Evolutionary conservation across 2,329 filamentous ascomycete species (phyloP), one percentile per base, ranked within the genome.

Genomic region (Ophiostoma australiae): DNA sequence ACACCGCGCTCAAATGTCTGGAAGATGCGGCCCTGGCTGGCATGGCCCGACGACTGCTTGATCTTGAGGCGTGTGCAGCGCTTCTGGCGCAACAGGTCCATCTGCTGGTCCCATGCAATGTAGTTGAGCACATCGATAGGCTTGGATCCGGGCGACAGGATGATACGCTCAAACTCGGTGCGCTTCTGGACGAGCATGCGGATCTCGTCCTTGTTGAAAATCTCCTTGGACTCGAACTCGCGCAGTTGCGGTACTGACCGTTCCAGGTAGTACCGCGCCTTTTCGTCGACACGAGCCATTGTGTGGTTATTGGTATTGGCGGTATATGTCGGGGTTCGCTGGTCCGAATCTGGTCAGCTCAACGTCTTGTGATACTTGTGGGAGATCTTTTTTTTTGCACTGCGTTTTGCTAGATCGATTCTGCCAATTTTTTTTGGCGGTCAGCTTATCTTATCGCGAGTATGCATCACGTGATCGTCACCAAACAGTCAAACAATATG

Each of bases 251-350:
- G 93, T 63, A 97, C 92, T 1, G 91, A 91, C 76, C 94, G 91
- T 83, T 99, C 95, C 74, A 98, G 87, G 80, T 92, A 97, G 81
- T 94, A 98, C 72, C 94, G 92, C 71, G 94, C 95, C 81, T 97
- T 98, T 78, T 98, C 95, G 74, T 91, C 90, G 72, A 95, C 90
- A 61, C 89, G 90, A 1, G 93, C 87, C 93, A 97, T 97, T 55
- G 63, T 41, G 20, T 27, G 35, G 63, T 15, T 17, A 15, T 20
- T 69, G 58, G 7, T 61, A 13, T 33, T 17, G 67, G 31, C 11
- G 61, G 15, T 33, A 27, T 63, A 55, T 4, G 20, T 33, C 17
- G 39, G 4, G 11, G 8, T 20, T 70, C 13, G 20, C 8, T 67
- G 35, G 27, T 13, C 37, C 31, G 31, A 41, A 10, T 55, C 52